Conservation (phyloP, 768 basidiomycete genomes). For the Fomitopsis pulvina region DNA sequence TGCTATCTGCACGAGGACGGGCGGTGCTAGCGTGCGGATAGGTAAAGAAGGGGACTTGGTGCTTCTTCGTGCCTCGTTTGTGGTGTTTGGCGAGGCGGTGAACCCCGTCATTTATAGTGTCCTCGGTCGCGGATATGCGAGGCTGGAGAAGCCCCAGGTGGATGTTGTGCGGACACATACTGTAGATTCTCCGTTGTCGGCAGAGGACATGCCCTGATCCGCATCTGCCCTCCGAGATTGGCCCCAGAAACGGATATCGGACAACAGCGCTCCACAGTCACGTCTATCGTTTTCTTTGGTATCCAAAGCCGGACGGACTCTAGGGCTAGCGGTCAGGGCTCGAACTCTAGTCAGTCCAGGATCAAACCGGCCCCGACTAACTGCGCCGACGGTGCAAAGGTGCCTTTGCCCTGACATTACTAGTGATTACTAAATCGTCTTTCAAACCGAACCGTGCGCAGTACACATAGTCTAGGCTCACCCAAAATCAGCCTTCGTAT, state of each 20-base stretch:
- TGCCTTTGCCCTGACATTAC: too few relatives aligned
- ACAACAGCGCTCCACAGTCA: too few relatives aligned
- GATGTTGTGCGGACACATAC: background rate
- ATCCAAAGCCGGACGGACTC: too few relatives aligned
- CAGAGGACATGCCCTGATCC: background rate
- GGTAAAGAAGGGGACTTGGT: background rate
- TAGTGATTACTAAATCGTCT: too few relatives aligned
- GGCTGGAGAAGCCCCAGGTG: background rate
- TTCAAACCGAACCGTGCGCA: too few relatives aligned
- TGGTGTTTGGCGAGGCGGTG: background rate
- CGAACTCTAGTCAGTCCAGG: too few relatives aligned
- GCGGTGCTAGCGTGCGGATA: background rate
- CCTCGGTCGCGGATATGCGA: background rate
- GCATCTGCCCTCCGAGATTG: background rate
- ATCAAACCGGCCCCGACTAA: too few relatives aligned
- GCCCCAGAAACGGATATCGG: background rate
- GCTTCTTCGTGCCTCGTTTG: background rate
- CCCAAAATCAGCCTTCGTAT: too few relatives aligned
- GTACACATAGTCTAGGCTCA: too few relatives aligned
- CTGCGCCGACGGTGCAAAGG: too few relatives aligned
- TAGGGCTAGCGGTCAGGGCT: too few relatives aligned
- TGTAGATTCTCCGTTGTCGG: background rate
- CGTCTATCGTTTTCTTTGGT: too few relatives aligned
- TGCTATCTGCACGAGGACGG: constrained; percentile 10
- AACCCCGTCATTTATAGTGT: background rate